A percentile compares a stretch with the other conserved stretches of the same genome.
phyloP scores from a whole-genome alignment of 176 grass and related monocot genomes.

The Secale cereale region DNA sequence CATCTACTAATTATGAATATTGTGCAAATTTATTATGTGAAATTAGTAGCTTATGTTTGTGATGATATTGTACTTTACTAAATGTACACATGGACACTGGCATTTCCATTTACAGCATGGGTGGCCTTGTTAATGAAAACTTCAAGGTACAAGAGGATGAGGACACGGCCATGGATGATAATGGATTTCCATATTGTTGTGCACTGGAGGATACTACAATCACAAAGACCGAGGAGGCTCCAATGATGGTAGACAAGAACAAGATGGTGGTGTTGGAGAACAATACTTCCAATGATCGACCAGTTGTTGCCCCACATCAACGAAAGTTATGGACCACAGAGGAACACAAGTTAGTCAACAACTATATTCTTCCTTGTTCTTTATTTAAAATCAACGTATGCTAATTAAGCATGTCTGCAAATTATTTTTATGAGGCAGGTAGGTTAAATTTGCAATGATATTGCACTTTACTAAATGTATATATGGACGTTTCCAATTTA shows the following conservation, averaged over 20 bases:
- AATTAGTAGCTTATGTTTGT: neutral
- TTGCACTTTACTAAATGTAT: too few relatives aligned
- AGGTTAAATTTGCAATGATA: too few relatives aligned
- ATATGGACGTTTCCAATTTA: too few relatives aligned
- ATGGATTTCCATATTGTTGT: neutral
- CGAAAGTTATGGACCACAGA: neutral
- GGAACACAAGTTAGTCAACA: conserved; percentile 18
- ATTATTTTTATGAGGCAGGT: too few relatives aligned
- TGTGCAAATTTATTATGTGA: neutral
- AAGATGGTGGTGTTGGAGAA: neutral
- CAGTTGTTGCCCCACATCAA: neutral
- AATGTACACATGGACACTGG: neutral
- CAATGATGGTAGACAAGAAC: neutral
- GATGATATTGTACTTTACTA: neutral
- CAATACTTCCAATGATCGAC: neutral
- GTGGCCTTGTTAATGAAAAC: neutral
- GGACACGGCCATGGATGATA: neutral
- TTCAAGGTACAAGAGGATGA: neutral
- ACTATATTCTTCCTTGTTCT: neutral
- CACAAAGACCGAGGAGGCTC: neutral
- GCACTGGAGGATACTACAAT: neutral
- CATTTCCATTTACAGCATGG: neutral
- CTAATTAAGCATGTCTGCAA: neutral
- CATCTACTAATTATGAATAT: neutral
- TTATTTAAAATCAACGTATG: neutral